A percentile compares a stretch with the other conserved stretches of the same genome.
Evolutionary conservation across 495 filamentous ascomycete genomes (phyloP).

Genomic region (Lepraria neglecta): DNA sequence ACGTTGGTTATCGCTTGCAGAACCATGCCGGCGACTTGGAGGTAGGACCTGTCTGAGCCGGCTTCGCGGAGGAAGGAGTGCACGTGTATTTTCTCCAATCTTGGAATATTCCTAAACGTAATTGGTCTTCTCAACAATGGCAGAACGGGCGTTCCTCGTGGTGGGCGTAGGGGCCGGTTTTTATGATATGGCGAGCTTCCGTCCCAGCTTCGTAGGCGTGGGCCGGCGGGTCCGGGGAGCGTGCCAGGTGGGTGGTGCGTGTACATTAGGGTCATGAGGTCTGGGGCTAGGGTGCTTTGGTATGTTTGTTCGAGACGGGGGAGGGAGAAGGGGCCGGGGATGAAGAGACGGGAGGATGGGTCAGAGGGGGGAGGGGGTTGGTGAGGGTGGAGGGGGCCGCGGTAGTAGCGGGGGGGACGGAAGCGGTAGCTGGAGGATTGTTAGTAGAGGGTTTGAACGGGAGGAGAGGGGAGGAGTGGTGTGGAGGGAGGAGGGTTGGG

Average conservation of each 20-base stretch:
- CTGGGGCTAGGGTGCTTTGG: constrained; percentile 75
- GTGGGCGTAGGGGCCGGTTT: constrained; percentile 76
- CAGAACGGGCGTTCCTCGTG: constrained; percentile 62
- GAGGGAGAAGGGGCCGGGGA: constrained; percentile 87
- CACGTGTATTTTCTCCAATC: constrained; percentile 72
- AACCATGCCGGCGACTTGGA: constrained; percentile 76
- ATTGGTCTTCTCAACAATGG: constrained; percentile 69
- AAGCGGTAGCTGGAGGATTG: constrained; percentile 70
- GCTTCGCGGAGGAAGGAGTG: constrained; percentile 60
- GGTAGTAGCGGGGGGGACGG: constrained; percentile 85
- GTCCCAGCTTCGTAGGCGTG: constrained; percentile 81
- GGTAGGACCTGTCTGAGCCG: constrained; percentile 49
- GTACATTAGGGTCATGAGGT: constrained; percentile 86
- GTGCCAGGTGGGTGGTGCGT: constrained; percentile 72
- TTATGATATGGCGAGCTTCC: constrained; percentile 88
- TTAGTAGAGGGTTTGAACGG: constrained; percentile 23
- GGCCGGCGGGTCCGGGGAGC: constrained; percentile 50
- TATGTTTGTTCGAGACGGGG: constrained; percentile 88
- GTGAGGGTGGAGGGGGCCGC: constrained; percentile 87
- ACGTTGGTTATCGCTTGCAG: constrained; percentile 80
- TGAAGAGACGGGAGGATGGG: constrained; percentile 77
- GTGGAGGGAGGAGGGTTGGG: background rate
- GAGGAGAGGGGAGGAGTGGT: constrained; percentile 4
- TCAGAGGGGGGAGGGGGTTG: constrained; percentile 77
- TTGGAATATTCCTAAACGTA: constrained; percentile 78